Percentiles rank a stretch among this genome's conserved stretches.
Conservation (phyloP, 306 rosid species). For the Quercus bicolor region DNA sequence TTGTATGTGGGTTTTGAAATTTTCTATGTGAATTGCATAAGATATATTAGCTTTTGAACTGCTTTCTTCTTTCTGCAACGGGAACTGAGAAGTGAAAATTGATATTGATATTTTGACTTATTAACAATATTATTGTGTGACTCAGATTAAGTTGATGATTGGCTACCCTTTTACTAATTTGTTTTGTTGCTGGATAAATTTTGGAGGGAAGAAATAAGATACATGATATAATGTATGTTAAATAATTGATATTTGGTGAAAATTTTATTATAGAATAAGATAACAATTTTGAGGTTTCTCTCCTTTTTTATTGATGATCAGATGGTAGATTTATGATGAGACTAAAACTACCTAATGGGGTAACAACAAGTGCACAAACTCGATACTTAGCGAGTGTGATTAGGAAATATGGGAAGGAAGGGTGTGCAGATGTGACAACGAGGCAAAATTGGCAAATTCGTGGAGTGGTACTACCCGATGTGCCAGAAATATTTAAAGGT, state of each 20-base stretch:
- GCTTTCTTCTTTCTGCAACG: not conserved
- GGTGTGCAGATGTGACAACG: conserved; percentile 94
- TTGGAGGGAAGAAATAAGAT: not conserved
- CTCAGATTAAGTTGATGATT: not conserved
- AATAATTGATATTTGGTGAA: not conserved
- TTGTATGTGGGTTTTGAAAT: not conserved
- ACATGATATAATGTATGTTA: not conserved
- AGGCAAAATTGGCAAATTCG: conserved; percentile 97
- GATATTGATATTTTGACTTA: not conserved
- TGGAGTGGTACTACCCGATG: conserved; percentile 80
- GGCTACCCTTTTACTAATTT: not conserved
- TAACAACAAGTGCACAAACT: conserved; percentile 84
- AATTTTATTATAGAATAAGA: not conserved
- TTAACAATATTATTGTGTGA: not conserved
- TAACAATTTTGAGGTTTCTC: not conserved
- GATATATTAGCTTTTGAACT: not conserved
- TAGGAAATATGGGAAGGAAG: conserved; percentile 78
- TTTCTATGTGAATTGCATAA: not conserved
- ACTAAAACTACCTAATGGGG: conserved; percentile 91
- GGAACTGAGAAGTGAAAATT: not conserved
- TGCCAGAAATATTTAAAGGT: conserved; percentile 81
- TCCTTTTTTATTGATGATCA: conserved; percentile 19
- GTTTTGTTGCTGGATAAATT: not conserved
- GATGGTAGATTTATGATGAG: conserved; percentile 99
- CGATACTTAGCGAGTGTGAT: conserved; percentile 77